Base-by-base conservation (phyloP, 345 rosid species). In the Melaleuca quinquenervia region DNA sequence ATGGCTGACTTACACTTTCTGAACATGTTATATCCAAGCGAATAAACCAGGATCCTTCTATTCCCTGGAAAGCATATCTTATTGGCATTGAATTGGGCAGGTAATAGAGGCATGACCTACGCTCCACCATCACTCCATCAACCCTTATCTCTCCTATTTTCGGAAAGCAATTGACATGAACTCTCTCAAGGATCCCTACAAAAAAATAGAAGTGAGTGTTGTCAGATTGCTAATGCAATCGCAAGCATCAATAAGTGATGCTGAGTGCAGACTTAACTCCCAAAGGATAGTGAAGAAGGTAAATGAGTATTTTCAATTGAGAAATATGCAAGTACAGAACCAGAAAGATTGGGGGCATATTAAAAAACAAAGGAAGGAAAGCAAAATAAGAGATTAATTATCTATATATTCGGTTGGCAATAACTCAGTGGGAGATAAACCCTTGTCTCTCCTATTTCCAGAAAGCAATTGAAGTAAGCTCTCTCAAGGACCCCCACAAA, bases 141-240 rank as follows among this genome's bases (percentile, higher is more conserved):
- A 89, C 95, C 89, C 85, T 86, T 56, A 95, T 91, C 88, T 90
- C 91, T 83, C 91, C 94, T 52, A 88, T 76, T 60, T 84, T 62
- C 7, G 94, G 92, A 87, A 92, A 92, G 84, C 93, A 89, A 84
- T 56, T 82, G 27, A 64, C 82, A 70, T 95, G 97, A 50, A 85
- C 60, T 87, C 85, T 88, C 88, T 92, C 94, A 26, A 94, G 89
- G 88, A 90, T 88, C 86, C 93, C 97, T 94, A 87, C 92, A 91
- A 44, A 70, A 87, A 12, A 84, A 70, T 27, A 52, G 76, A 29
- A 52, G 48, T 70, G 48, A 70, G 24, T 70, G 80, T 48, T 18
- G 80, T 20, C 82, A 85, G 54, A 84, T 16, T 21, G n/a, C 26
- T 24, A 48, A 52, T 62, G 56, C 84, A 52, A 32, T 55, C n/a